phyloP scores from a whole-genome alignment of 2,329 filamentous ascomycete genomes.

The Talaromyces amestolkiae region DNA sequence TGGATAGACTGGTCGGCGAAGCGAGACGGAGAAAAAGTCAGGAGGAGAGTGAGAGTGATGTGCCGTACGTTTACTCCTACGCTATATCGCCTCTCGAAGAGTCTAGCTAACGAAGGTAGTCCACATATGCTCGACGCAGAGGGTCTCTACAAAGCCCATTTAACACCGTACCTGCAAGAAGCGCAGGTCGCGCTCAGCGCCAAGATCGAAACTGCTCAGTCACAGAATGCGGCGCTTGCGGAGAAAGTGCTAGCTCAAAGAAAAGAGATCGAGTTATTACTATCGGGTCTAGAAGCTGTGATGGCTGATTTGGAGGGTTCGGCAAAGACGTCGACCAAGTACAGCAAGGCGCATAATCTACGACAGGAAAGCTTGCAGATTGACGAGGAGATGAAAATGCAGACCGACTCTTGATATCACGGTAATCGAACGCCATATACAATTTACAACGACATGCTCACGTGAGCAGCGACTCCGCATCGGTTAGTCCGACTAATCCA shows the following conservation, averaged over 20 bases:
- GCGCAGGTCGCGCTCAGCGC: slow-evolving; percentile 49
- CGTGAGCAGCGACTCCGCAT: slow-evolving; percentile 34
- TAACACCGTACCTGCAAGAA: slow-evolving; percentile 55
- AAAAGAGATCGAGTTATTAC: slow-evolving; percentile 55
- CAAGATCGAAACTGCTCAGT: slow-evolving; percentile 51
- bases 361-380: slow-evolving; percentile 45
- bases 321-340: slow-evolving; percentile 42
- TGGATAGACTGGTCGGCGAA: slow-evolving; percentile 60
- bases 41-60: slow-evolving; percentile 37
- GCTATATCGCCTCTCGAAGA: background rate
- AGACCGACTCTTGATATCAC: slow-evolving; percentile 23
- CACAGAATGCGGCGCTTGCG: slow-evolving; percentile 54
- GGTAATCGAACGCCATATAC: slow-evolving; percentile 6
- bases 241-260: slow-evolving; percentile 54
- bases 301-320: slow-evolving; percentile 57
- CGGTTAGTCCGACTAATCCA: slow-evolving; percentile 43
- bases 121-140: slow-evolving; percentile 59
- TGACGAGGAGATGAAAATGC: slow-evolving; percentile 42
- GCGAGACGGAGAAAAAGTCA: slow-evolving; percentile 54
- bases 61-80: slow-evolving; percentile 40
- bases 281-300: slow-evolving; percentile 55
- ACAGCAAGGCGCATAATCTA: slow-evolving; percentile 37
- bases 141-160: slow-evolving; percentile 58
- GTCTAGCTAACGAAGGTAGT: slow-evolving; percentile 33
- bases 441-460: slow-evolving; percentile 21